phyloP scores from a whole-genome alignment of 805 yeast species.

The Pichia occidentalis region DNA sequence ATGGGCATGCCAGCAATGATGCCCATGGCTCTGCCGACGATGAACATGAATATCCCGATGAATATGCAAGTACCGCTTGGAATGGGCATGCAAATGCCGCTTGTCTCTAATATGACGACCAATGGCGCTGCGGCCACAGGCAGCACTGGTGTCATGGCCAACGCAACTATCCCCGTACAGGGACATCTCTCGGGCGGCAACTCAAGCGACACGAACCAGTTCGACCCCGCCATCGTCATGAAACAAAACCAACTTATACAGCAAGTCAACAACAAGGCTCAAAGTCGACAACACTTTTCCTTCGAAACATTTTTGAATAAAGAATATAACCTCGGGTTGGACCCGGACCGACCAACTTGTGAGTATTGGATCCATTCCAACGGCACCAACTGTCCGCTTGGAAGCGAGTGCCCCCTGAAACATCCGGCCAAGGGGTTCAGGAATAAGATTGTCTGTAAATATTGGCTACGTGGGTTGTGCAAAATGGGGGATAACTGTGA shows the following conservation, averaged over 20 bases:
- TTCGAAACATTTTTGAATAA: conserved; percentile 79
- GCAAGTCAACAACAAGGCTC: conserved; percentile 12
- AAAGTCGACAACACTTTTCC: conserved; percentile 31
- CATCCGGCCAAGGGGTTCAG: conserved; percentile 58
- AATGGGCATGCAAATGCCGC: conserved; percentile 4
- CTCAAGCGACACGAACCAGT: neutral
- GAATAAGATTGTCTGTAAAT: conserved; percentile 90
- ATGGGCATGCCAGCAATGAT: too few relatives aligned
- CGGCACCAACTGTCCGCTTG: conserved; percentile 65
- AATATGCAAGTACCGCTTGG: conserved; percentile 2
- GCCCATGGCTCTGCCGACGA: too few relatives aligned
- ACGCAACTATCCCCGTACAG: too few relatives aligned
- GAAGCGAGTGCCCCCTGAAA: conserved; percentile 78
- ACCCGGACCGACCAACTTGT: conserved; percentile 87
- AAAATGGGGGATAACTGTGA: conserved; percentile 96
- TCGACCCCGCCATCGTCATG: conserved; percentile 14
- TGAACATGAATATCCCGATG: conserved; percentile 5
- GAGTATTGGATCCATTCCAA: conserved; percentile 61
- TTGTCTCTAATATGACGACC: too few relatives aligned
- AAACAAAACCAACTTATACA: conserved; percentile 16
- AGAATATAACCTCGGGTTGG: conserved; percentile 76
- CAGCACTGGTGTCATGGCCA: too few relatives aligned
- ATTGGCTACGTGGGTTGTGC: conserved; percentile 96
- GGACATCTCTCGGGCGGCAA: too few relatives aligned
- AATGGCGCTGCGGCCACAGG: too few relatives aligned